Conservation (phyloP, 257 asterid genomes). For the Leonotis leonurus region DNA sequence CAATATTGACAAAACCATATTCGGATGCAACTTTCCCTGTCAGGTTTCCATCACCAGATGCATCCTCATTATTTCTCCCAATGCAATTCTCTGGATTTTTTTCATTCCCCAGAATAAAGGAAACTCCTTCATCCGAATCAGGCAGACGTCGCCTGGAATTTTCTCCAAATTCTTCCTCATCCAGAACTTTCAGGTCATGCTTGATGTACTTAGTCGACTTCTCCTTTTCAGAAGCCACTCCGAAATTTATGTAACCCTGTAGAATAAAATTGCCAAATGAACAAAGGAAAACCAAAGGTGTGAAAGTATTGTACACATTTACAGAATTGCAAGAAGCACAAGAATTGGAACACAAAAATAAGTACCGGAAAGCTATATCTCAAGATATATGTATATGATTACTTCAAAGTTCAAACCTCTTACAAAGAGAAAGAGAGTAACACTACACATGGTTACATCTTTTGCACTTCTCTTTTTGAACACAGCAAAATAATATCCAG, state of each 20-base stretch:
- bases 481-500: too few species aligned
- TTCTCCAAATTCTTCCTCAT: slow-evolving; percentile 47
- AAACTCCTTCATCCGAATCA: slow-evolving; percentile 68
- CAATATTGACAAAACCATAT: slow-evolving; percentile 23
- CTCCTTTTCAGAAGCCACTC: slow-evolving; percentile 67
- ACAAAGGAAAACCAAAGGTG: slow-evolving; percentile 9
- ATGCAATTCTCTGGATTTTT: slow-evolving; percentile 35
- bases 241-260: slow-evolving; percentile 94
- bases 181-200: slow-evolving; percentile 46
- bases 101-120: slow-evolving; percentile 52
- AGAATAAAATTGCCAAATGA: slow-evolving; percentile 10
- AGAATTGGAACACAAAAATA: neutral
- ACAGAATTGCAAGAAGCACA: slow-evolving; percentile 10
- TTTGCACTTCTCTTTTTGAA: neutral
- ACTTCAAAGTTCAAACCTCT: neutral
- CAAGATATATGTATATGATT: neutral
- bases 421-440: neutral
- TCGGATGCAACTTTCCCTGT: slow-evolving; percentile 22
- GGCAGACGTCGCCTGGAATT: slow-evolving; percentile 33
- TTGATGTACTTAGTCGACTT: slow-evolving; percentile 41
- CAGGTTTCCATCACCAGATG: slow-evolving; percentile 34
- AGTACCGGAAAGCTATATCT: slow-evolving; percentile 8
- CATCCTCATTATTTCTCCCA: slow-evolving; percentile 29
- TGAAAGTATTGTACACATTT: neutral
- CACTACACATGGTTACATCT: neutral